These are phyloP conservation scores for Isoetes taiwanensis DNA, from an alignment of 75 land plant genomes.

Conservation along the genomic window DNA sequence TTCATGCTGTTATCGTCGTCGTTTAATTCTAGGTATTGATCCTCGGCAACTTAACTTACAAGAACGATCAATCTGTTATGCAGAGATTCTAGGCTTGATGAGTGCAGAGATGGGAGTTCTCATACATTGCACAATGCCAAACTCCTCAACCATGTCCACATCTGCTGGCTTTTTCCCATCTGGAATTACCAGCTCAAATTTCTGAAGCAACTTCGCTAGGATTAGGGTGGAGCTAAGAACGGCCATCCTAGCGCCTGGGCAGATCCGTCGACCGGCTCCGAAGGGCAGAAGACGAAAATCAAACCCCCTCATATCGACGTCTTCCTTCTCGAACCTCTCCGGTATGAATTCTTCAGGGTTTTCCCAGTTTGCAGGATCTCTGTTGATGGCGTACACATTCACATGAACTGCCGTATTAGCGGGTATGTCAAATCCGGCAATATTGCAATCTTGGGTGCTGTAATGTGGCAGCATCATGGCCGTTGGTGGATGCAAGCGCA, in stretches of 20 bases:
- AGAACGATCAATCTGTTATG: too few species aligned
- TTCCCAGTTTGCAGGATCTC: not conserved
- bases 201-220: too few species aligned
- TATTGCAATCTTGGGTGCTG: not conserved
- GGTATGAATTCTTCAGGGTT: not conserved
- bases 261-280: not conserved
- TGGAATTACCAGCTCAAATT: too few species aligned
- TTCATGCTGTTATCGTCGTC: too few species aligned
- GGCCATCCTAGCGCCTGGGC: not conserved
- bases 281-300: not conserved
- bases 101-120: too few species aligned
- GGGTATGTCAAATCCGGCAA: not conserved
- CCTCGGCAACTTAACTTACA: too few species aligned
- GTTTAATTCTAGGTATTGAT: too few species aligned
- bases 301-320: not conserved
- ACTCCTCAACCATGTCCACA: too few species aligned
- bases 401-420: not conserved
- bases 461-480: not conserved
- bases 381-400: not conserved
- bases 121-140: too few species aligned
- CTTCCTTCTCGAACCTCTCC: slow-evolving; percentile 2
- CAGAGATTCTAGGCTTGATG: too few species aligned
- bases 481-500: slow-evolving; percentile 3
- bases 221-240: too few species aligned
- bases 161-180: too few species aligned